Conservation (phyloP, 768 basidiomycete genomes). For the Leccinum subtestaceum region DNA sequence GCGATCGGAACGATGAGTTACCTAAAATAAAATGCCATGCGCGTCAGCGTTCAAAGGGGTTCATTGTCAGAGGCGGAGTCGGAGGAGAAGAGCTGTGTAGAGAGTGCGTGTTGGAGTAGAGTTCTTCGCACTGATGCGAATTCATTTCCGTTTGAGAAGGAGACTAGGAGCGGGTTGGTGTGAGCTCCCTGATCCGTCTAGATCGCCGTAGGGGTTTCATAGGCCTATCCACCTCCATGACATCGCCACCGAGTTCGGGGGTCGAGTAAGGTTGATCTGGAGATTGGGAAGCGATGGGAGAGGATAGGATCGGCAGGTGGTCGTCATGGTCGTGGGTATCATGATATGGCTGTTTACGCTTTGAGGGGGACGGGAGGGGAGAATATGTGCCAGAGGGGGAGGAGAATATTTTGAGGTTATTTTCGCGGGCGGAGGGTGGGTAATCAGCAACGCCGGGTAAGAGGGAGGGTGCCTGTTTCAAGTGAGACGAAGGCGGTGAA, state of each 20-base stretch:
- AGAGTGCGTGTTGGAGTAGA: conserved; percentile 18
- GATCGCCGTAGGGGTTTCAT: conserved; percentile 37
- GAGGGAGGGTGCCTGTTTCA: conserved; percentile 29
- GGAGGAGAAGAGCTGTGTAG: conserved; percentile 17
- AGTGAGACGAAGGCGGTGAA: conserved; percentile 34
- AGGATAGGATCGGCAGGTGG: conserved; percentile 14
- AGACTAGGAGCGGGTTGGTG: conserved; percentile 24
- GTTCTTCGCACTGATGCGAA: conserved; percentile 24
- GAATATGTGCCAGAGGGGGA: conserved; percentile 33
- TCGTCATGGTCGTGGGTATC: conserved; percentile 22
- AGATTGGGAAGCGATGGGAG: conserved; percentile 18
- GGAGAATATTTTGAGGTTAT: conserved; percentile 47
- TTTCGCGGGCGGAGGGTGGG: conserved; percentile 58
- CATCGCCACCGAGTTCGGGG: conserved; percentile 27
- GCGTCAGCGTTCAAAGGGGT: conserved; percentile 21
- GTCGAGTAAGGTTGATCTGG: conserved; percentile 24
- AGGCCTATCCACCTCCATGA: conserved; percentile 32
- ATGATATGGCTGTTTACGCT: conserved; percentile 32
- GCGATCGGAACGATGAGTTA: conserved; percentile 20
- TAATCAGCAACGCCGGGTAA: conserved; percentile 29
- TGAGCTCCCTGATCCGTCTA: conserved; percentile 27
- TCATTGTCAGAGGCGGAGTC: conserved; percentile 25
- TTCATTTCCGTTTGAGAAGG: conserved; percentile 34
- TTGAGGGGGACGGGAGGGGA: conserved; percentile 33
- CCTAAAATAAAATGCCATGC: conserved; percentile 21